A percentile compares a stretch with the other conserved stretches of the same genome.
phyloP scores from a whole-genome alignment of 768 basidiomycete species.

The Mycena vulgaris region DNA sequence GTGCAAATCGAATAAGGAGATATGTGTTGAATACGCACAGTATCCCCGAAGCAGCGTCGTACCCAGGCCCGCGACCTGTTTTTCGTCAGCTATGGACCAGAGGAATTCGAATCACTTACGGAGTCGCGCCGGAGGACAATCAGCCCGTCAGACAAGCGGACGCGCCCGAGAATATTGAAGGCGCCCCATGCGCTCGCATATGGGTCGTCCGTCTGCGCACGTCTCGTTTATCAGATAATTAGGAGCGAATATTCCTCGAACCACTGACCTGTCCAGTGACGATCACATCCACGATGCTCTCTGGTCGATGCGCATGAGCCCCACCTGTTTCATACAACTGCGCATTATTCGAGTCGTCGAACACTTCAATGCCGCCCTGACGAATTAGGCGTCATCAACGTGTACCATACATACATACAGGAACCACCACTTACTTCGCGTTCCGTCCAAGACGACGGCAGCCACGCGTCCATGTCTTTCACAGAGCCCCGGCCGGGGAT shows the following conservation, averaged over 20 bases:
- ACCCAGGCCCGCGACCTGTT: constrained; percentile 49
- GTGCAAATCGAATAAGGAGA: not conserved
- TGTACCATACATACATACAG: constrained; percentile 59
- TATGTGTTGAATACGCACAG: constrained; percentile 47
- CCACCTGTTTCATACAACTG: constrained; percentile 57
- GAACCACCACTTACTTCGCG: constrained; percentile 60
- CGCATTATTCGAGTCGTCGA: constrained; percentile 51
- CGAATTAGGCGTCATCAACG: constrained; percentile 58
- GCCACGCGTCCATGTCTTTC: constrained; percentile 57
- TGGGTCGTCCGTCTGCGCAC: constrained; percentile 60
- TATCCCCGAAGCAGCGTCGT: constrained; percentile 64
- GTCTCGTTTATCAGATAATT: not conserved
- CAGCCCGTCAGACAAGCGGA: constrained; percentile 73
- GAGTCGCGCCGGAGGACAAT: constrained; percentile 68
- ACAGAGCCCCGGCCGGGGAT: no score
- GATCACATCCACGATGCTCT: constrained; percentile 61
- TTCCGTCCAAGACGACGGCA: constrained; percentile 57
- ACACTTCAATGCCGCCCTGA: constrained; percentile 66
- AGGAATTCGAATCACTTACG: constrained; percentile 48
- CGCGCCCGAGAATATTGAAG: constrained; percentile 68
- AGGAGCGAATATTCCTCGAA: not conserved
- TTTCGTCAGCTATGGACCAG: not conserved
- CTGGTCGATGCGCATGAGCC: constrained; percentile 35
- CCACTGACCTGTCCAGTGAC: constrained; percentile 66
- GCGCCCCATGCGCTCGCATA: constrained; percentile 71